Conservation (phyloP, 129 eudicot genomes). For the Ambrosia trifida region DNA sequence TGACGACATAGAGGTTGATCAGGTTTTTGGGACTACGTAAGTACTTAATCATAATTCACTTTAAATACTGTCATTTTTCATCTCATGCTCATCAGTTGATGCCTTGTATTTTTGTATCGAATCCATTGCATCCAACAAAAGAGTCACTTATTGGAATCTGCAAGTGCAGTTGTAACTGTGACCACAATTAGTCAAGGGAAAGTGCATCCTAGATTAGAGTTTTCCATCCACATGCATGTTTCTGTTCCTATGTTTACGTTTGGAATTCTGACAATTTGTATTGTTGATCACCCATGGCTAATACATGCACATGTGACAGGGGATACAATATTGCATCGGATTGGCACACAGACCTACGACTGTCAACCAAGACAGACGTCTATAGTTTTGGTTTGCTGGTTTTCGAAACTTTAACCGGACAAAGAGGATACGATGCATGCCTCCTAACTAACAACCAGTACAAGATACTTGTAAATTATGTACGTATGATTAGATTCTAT, state of each 20-base stretch:
- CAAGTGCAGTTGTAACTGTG: too few relatives aligned
- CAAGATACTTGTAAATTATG: too few relatives aligned
- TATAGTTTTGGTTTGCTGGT: conserved; percentile 4
- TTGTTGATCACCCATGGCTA: conserved; percentile 4
- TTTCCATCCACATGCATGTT: background rate
- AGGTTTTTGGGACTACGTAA: background rate
- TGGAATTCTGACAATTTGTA: background rate
- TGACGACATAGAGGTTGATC: too few relatives aligned
- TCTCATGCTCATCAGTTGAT: background rate
- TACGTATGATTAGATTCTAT: conserved; percentile 4
- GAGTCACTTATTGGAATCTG: too few relatives aligned
- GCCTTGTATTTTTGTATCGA: too few relatives aligned
- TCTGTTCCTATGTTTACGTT: too few relatives aligned
- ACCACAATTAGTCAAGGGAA: too few relatives aligned
- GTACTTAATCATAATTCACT: background rate
- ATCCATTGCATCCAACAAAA: too few relatives aligned
- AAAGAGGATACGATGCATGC: too few relatives aligned
- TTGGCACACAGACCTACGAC: too few relatives aligned
- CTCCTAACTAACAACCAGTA: too few relatives aligned
- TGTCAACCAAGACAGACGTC: conserved; percentile 10
- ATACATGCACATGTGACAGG: background rate
- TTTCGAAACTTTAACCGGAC: conserved; percentile 2
- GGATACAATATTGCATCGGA: background rate
- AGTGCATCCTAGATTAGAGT: background rate
- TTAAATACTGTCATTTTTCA: background rate